Base-by-base conservation (phyloP, 139 green algal genomes). In the Spirogloea muscicola region DNA sequence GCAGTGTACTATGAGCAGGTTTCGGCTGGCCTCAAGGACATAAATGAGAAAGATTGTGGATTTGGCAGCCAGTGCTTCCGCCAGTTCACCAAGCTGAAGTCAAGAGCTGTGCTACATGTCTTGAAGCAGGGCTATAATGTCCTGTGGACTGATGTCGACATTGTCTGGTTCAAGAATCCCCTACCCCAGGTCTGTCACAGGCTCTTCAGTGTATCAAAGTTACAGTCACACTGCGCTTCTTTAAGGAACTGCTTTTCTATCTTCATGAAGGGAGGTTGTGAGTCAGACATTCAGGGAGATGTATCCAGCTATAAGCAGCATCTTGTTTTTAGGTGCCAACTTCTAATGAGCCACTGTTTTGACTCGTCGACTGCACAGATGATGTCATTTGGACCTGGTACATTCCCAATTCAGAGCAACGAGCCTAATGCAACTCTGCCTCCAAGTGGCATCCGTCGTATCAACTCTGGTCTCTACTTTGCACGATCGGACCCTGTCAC, bases 41-140 rank as follows among this genome's bases (percentile, higher is more conserved):
- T 76, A 16, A 31, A 76, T 4, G 41, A 33, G 6, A 29, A n/a
- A 3, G 27, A 77, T 34, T 77, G 69, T 57, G 33, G 16, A 13
- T 77, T 71, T 37, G 69, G 69, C 37, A 77, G 36, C 33, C 61
- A 66, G 41, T 77, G 69, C 69, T 77, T 77, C 69, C 69, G 69
- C 10, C 55, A 77, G 37, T 69, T 77, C 55, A 77, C 69, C 25
- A 77, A 77, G 55, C 69, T 77, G 27, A 77, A 77, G 25, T 70
- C 55, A 1, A 52, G 69, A 3, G 57, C 69, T 1, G 69, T 77
- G 29, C 37, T 76, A 13, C 46, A 69, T 1, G 51, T 77, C 0
- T 51, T 76, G 16, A 63, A 76, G 1, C 39, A 49, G 29, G 68
- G 68, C 10, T 76, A 76, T 51, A 72, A 43, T 29, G 68, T 76